Evolutionary conservation across 805 yeast genomes (phyloP).

Genomic region (Zygotorulaspora chibaensis): DNA sequence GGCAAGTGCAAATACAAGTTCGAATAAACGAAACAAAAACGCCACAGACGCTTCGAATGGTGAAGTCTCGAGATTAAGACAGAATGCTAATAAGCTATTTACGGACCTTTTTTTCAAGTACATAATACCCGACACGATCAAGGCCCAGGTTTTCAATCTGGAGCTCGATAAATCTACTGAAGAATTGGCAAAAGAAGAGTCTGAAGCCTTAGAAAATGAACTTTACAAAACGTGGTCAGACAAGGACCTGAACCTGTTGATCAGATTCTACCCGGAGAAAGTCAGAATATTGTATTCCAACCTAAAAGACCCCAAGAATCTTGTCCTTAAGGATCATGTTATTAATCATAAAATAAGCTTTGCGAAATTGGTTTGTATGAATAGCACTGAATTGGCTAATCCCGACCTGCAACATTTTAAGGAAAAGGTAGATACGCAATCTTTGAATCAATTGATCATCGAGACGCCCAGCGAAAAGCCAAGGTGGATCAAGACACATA

Average conservation of each 20-base stretch:
- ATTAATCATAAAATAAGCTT: constrained; percentile 51
- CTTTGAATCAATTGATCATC: constrained; percentile 63
- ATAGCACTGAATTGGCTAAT: constrained; percentile 72
- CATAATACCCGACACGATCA: constrained; percentile 31
- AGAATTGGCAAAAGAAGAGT: constrained; percentile 42
- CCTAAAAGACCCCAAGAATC: constrained; percentile 53
- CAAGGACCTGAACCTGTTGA: constrained; percentile 19
- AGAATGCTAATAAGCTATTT: constrained; percentile 51
- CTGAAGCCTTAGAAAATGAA: constrained; percentile 49
- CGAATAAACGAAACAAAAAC: background rate
- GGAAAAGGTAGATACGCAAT: constrained; percentile 63
- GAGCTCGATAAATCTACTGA: constrained; percentile 35
- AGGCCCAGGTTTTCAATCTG: constrained; percentile 11
- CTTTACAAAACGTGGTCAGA: constrained; percentile 40
- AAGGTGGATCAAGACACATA: constrained; percentile 73
- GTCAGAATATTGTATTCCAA: constrained; percentile 63
- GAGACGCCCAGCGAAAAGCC: constrained; percentile 52
- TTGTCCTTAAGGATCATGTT: constrained; percentile 53
- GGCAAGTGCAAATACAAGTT: background rate
- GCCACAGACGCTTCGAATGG: constrained; percentile 6
- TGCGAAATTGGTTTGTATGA: constrained; percentile 54
- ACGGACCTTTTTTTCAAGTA: constrained; percentile 40
- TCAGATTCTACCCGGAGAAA: constrained; percentile 53
- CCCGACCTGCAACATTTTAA: constrained; percentile 70
- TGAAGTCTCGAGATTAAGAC: constrained; percentile 38